Evolutionary conservation across 495 filamentous ascomycete species (phyloP).

Genomic region (Hypoxylon subgilvum): DNA sequence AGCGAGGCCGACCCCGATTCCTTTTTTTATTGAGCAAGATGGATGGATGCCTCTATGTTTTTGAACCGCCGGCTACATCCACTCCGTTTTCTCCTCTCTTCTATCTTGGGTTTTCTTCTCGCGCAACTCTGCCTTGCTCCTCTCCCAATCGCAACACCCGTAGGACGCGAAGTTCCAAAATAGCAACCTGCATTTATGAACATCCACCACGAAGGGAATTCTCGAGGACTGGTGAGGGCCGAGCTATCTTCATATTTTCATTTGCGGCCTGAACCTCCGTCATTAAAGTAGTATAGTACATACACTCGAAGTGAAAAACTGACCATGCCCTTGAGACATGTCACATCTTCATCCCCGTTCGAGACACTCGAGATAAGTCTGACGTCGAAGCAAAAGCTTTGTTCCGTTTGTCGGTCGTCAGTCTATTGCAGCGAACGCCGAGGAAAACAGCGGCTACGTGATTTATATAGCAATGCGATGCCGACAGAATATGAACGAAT

Average conservation of each 20-base stretch:
- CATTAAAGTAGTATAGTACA: slow-evolving; percentile 43
- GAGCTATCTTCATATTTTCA: slow-evolving; percentile 13
- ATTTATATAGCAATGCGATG: slow-evolving; percentile 19
- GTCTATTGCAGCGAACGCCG: neutral
- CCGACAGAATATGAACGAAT: neutral
- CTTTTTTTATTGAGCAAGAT: slow-evolving; percentile 27
- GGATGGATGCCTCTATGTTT: slow-evolving; percentile 11
- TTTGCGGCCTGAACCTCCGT: slow-evolving; percentile 13
- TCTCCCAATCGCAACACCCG: slow-evolving; percentile 2
- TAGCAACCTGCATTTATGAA: slow-evolving; percentile 6
- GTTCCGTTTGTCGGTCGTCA: too few relatives aligned
- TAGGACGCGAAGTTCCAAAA: slow-evolving; percentile 9
- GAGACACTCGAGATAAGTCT: slow-evolving; percentile 1
- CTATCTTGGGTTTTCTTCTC: slow-evolving; percentile 14
- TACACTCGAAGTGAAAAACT: slow-evolving; percentile 29
- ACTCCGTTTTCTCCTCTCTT: neutral
- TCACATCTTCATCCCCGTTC: slow-evolving; percentile 8
- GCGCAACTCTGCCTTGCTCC: neutral
- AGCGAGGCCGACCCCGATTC: slow-evolving; percentile 1
- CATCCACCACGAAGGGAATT: slow-evolving; percentile 7
- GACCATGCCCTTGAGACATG: slow-evolving; percentile 16
- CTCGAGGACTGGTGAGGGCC: slow-evolving; percentile 7
- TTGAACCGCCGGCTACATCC: neutral
- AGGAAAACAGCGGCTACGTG: neutral
- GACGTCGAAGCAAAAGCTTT: too few relatives aligned